Evolutionary conservation across 169 alveolate genomes (phyloP), one percentile per base, ranked within the genome.

Genomic region (Eimeria mitis): DNA sequence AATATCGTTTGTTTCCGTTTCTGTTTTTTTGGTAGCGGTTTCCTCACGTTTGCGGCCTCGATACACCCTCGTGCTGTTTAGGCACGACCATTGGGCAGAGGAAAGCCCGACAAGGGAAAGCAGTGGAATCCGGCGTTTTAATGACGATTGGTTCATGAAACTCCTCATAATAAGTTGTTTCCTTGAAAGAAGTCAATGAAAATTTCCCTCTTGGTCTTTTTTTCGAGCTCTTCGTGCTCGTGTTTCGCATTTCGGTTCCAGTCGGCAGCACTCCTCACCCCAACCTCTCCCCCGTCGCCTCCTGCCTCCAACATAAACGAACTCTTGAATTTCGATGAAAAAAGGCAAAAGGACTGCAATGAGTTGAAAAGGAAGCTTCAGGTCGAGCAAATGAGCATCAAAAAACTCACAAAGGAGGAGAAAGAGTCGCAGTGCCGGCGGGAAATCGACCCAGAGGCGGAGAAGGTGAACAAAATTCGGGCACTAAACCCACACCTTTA

Each of bases 181-280:
- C 1, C 8, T 34, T 68, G 47, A 0, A 68, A 11, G 49, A 31
- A 68, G 1, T n/a, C 87, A 76, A 76, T 76, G 87, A 40, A 44
- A 23, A 25, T 21, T 42, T 21, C 44, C 61, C 34, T 47, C 23
- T 40, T 76, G 25, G 2, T 76, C 42, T 44, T 44, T 16, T 9
- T 73, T 37, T 76, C 13, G 1, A 25, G 8, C 61, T 76, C 16
- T 47, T 47, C 42, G 7, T 25, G 54, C 87, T 25, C 61, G 52
- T 40, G 65, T 42, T 40, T 23, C 16, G 56, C 87, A 1, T 76
- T 76, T 28, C 59, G 87, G 61, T 76, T 76, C 19, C 87, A 76
- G 87, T 76, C 87, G 87, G 87, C 87, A 47, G 65, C 87, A 23
- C 87, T 63, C 13, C 87, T 76, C 14, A 76, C 87, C 65, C 65